Base-by-base conservation (phyloP, 169 alveolate genomes). In the Eimeria praecox region DNA sequence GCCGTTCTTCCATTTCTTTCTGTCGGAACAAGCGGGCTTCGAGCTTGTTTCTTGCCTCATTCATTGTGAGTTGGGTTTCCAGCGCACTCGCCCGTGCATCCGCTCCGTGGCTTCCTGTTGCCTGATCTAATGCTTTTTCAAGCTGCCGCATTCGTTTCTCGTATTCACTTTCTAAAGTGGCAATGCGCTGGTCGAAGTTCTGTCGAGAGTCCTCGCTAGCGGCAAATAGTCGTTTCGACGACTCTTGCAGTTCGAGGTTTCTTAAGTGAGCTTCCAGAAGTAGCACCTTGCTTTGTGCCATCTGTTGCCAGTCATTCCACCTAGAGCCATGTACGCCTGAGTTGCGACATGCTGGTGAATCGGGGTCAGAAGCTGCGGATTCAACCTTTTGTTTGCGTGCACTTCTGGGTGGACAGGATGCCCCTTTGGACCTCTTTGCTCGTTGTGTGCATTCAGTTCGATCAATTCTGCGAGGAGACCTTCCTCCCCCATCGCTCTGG, bases 231-330 rank as follows among this genome's bases (percentile, higher is more conserved):
- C 64, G 40, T 62, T 62, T 44, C 4, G 93, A 87, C 27, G 93
- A 87, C 49, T 56, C 93, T 14, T 64, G 80, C 56, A 87, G 82
- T 66, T 87, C 93, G 42, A 87, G 78, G 56, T 83, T 66, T 62
- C 52, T 56, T 38, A 87, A 87, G 33, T 87, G 93, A 6, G 93
- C 93, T 62, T 59, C 93, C 38, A 87, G 12, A 20, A 87, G 83
- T 14, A 46, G 66, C 78, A 62, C 20, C 18, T 59, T 42, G 71
- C n/a, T 87, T 22, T 46, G 49, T 64, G 93, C 83, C 82, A 30
- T 62, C 4, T 87, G 83, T 8, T 30, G 22, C 93, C 93, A 87
- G 4, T 44, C 40, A 78, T 78, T 10, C 59, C 88, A 78, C 88
- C 10, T 49, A n/a, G 66, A 3, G n/a, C 30, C 38, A 0, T n/a